A percentile compares a stretch with the other conserved stretches of the same genome.
phyloP scores from a whole-genome alignment of 176 grass and related monocot species.

The Olyra latifolia region DNA sequence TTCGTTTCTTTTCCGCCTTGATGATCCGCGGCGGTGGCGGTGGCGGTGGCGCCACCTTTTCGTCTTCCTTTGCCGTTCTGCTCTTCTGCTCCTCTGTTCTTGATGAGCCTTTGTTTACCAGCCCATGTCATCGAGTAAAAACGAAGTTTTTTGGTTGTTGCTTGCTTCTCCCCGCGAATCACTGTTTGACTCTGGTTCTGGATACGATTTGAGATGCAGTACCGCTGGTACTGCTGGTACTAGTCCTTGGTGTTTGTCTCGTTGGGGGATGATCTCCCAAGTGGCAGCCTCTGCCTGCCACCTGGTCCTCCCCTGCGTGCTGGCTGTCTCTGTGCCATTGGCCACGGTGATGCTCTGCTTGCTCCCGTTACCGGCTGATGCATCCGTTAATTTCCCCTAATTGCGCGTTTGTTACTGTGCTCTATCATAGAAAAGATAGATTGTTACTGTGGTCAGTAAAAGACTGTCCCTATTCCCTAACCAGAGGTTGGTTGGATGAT shows the following conservation, averaged over 20 bases:
- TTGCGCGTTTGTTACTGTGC: background rate
- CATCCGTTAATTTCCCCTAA: background rate
- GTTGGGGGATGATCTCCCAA: slow-evolving; percentile 14
- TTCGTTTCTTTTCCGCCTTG: background rate
- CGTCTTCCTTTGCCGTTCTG: background rate
- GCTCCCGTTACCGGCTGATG: background rate
- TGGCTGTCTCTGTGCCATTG: background rate
- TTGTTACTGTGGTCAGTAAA: background rate
- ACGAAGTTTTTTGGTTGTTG: background rate
- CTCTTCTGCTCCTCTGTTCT: background rate
- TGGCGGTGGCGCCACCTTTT: background rate
- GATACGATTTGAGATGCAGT: slow-evolving; percentile 20
- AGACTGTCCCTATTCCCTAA: background rate
- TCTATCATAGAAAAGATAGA: background rate
- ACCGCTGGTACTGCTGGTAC: background rate
- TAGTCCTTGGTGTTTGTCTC: background rate
- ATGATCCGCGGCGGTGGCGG: background rate
- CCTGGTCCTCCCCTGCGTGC: slow-evolving; percentile 12
- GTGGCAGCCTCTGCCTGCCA: slow-evolving; percentile 28
- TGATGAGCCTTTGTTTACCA: background rate
- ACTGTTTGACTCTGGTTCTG: background rate
- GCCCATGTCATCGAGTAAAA: background rate
- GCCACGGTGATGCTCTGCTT: slow-evolving; percentile 18
- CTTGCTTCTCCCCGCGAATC: background rate
- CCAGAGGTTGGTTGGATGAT: slow-evolving; percentile 1